These are phyloP conservation scores for Oryza nivara DNA, from an alignment of 176 grass and related monocot species.

Conservation along the genomic window DNA sequence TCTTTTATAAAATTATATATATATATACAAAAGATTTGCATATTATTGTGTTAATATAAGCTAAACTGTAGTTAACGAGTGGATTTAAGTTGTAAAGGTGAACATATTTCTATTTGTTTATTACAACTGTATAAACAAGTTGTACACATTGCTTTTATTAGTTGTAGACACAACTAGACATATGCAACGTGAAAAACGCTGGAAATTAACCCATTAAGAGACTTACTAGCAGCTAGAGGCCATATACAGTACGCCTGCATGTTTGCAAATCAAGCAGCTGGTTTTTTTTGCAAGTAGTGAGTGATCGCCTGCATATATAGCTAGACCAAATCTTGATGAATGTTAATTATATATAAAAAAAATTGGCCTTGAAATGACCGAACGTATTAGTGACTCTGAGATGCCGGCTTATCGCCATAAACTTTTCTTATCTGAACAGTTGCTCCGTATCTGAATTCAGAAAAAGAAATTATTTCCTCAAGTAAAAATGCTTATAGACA, in stretches of 20 bases:
- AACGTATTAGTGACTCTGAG: conserved; percentile 58
- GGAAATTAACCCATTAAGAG: too few relatives aligned
- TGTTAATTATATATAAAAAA: conserved; percentile 49
- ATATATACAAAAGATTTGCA: too few relatives aligned
- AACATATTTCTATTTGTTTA: too few relatives aligned
- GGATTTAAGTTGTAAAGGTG: too few relatives aligned
- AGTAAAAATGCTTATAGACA: conserved; percentile 27
- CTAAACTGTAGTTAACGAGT: too few relatives aligned
- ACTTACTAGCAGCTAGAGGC: not conserved
- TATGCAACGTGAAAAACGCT: not conserved
- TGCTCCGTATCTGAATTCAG: conserved; percentile 44
- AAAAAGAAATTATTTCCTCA: conserved; percentile 20
- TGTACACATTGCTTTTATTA: too few relatives aligned
- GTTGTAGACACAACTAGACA: not conserved
- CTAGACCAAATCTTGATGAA: conserved; percentile 54
- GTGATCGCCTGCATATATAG: conserved; percentile 24
- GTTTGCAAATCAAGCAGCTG: conserved; percentile 1
- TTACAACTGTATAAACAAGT: too few relatives aligned
- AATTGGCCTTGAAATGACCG: conserved; percentile 48
- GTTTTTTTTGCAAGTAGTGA: conserved; percentile 20
- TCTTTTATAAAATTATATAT: too few relatives aligned
- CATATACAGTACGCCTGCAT: not conserved
- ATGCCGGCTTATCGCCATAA: conserved; percentile 60
- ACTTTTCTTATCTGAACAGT: conserved; percentile 42
- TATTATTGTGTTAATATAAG: not conserved